Evolutionary conservation across 2,329 filamentous ascomycete genomes (phyloP).

Genomic region (Diaporthe batatas): DNA sequence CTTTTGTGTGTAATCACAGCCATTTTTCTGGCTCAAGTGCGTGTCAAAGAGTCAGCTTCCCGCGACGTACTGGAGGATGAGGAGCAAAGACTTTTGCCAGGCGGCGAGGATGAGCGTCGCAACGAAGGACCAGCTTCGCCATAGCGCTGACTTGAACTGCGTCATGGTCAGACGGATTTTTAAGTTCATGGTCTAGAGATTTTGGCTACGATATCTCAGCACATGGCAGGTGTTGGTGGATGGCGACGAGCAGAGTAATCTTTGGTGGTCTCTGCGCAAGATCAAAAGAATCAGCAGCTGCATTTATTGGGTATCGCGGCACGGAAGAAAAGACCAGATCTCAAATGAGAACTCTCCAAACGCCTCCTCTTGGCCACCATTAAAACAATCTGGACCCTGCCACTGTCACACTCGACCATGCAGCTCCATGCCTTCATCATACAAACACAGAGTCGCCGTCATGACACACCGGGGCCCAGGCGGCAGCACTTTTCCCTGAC

Average conservation of each 20-base stretch:
- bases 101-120: background rate
- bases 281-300: background rate
- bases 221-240: background rate
- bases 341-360: background rate
- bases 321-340: background rate
- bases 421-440: background rate
- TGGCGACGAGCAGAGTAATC: background rate
- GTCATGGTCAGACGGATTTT: too few species aligned
- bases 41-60: background rate
- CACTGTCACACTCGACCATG: background rate
- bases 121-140: background rate
- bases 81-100: background rate
- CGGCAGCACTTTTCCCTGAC: background rate
- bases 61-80: background rate
- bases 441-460: background rate
- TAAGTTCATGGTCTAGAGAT: too few species aligned
- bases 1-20: background rate
- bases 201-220: background rate
- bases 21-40: background rate
- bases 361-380: background rate
- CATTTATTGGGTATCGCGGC: constrained; percentile 7
- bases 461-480: background rate
- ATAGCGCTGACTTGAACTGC: background rate
- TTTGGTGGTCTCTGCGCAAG: background rate
- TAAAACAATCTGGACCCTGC: background rate